These are phyloP conservation scores for Microthlaspi erraticum DNA, from an alignment of 345 rosid species.

Conservation along the genomic window DNA sequence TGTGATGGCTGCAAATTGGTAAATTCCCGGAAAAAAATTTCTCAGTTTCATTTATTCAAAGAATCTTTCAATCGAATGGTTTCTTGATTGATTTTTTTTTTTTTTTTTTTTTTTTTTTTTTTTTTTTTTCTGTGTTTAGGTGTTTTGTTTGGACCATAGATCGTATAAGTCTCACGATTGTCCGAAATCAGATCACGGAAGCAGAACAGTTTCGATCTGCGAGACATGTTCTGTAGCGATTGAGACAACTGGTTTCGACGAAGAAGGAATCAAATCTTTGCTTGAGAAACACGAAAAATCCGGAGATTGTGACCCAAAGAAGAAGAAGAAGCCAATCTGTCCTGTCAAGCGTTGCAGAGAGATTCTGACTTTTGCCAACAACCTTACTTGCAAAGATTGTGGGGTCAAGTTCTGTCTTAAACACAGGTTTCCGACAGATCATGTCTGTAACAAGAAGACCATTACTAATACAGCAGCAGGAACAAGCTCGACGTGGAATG, in stretches of 20 bases:
- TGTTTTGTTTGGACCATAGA: conserved; percentile 77
- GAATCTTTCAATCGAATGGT: neutral
- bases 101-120: too few species aligned
- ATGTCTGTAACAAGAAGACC: conserved; percentile 52
- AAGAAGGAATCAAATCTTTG: conserved; percentile 50
- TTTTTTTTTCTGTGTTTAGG: conserved; percentile 40
- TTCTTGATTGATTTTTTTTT: neutral
- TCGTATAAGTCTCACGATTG: conserved; percentile 72
- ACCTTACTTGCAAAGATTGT: conserved; percentile 72
- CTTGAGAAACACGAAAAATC: conserved; percentile 64
- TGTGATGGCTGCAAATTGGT: conserved; percentile 77
- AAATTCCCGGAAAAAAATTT: neutral
- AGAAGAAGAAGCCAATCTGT: conserved; percentile 69
- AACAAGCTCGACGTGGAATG: conserved; percentile 46
- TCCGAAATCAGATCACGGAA: conserved; percentile 58
- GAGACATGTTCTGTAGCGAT: conserved; percentile 66
- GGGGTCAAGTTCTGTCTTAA: conserved; percentile 69
- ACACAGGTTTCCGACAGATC: conserved; percentile 81
- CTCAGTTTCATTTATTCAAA: neutral
- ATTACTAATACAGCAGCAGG: conserved; percentile 14
- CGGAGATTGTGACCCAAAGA: conserved; percentile 65
- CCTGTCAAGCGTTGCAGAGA: conserved; percentile 73
- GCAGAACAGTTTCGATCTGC: conserved; percentile 74
- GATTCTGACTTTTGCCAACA: conserved; percentile 67
- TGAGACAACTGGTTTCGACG: conserved; percentile 61